Base-by-base conservation (phyloP, 2,329 filamentous ascomycete species). In the Ophiostoma triangulosporum region DNA sequence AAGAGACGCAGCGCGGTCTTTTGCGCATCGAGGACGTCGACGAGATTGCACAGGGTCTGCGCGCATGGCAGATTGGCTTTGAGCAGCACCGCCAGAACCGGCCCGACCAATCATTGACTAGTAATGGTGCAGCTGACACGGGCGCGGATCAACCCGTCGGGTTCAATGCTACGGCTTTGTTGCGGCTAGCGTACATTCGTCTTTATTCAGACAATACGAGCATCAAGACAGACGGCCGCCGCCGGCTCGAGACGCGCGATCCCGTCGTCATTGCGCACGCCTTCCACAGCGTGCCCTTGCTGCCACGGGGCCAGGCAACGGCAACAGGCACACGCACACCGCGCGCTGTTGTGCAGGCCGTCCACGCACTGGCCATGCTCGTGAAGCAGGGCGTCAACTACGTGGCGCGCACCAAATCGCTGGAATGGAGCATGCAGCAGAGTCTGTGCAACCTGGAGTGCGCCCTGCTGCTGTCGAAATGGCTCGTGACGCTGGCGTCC, bases 331-430 rank as follows among this genome's bases (percentile, higher is more conserved):
- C 75, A 20, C 75, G 78, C 31, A 71, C 85, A 24, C 80, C 78
- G 32, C 71, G 80, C 46, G 83, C 82, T 1, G 46, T 33, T 4
- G 27, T 84, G 27, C 83, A 86, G 60, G 79, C 81, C 1, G 78
- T 83, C 27, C 83, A 86, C 62, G 81, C 83, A 0, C 68, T 87
- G 33, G 82, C 80, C 3, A 80, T 84, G 69, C 69, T 83, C 24
- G 78, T 84, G 55, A 83, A 81, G 62, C 71, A 74, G 14, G 78
- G 78, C 0, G 77, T 82, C 20, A 80, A 78, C 59, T 81, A 80
- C 59, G 76, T 81, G 48, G 77, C 78, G 40, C 73, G 76, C 57
- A 77, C 77, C 5, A 80, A 81, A 64, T 78, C 76, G 1, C 68
- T 76, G 0, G 75, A 80, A 62, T 81, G 78, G 78, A 80, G 77